Evolutionary conservation across 805 yeast genomes (phyloP).

Genomic region (Babjeviella inositovora): DNA sequence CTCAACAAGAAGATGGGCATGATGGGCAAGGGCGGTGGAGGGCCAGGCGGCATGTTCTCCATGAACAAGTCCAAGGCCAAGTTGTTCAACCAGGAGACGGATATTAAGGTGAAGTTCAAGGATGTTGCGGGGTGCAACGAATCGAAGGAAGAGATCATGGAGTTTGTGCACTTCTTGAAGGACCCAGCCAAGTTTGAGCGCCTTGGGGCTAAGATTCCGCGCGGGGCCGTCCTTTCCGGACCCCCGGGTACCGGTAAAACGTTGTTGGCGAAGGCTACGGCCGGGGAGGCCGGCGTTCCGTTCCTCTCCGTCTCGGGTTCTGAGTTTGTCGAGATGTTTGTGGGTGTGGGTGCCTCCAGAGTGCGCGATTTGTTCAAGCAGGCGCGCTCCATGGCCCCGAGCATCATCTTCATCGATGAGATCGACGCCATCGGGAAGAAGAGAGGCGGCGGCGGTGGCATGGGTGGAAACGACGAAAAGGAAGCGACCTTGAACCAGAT

Average conservation of each 20-base stretch:
- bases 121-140: constrained; percentile 95
- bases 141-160: constrained; percentile 91
- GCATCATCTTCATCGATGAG: constrained; percentile 85
- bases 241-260: constrained; percentile 98
- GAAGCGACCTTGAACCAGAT: constrained; percentile 87
- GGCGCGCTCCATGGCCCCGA: constrained; percentile 82
- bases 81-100: constrained; percentile 68
- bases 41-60: constrained; percentile 55
- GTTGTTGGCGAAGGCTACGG: constrained; percentile 82
- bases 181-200: constrained; percentile 74
- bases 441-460: constrained; percentile 49
- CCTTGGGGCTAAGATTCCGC: constrained; percentile 86
- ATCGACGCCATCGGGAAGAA: constrained; percentile 93
- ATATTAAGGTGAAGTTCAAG: constrained; percentile 65
- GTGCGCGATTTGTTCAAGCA: constrained; percentile 85
- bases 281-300: constrained; percentile 94
- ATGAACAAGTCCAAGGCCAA: constrained; percentile 72
- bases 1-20: constrained; percentile 37
- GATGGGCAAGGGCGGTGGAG: constrained; percentile 33
- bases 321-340: constrained; percentile 94
- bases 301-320: constrained; percentile 86
- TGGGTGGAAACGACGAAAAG: constrained; percentile 84
- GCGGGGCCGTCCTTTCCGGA: constrained; percentile 90
- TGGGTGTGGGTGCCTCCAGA: constrained; percentile 91
- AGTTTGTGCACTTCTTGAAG: constrained; percentile 79